Evolutionary conservation across 1,284 basidiomycete species (phyloP), one percentile per base, ranked within the genome.

Genomic region (Microbotryum scabiosae): DNA sequence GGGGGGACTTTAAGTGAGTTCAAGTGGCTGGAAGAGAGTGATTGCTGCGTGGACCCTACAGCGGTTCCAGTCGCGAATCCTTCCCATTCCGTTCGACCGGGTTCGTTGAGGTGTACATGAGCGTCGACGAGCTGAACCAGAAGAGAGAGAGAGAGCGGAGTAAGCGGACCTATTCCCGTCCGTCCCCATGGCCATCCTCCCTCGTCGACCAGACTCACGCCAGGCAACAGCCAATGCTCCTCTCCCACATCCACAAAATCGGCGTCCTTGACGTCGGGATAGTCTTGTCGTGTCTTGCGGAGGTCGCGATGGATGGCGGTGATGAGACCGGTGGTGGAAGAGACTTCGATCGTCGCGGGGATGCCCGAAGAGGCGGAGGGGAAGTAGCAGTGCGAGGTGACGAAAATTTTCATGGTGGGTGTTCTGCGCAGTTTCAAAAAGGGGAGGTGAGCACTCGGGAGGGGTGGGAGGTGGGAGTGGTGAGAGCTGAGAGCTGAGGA

Each of bases 81-180:
- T 73, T 97, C 92, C 92, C 92, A 96, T 63, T 86, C 84, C 3
- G 88, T 89, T 18, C 89, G 81, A 10, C 91, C 92, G 5, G 92
- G 91, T 71, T 94, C 89, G 75, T 94, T 67, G 30, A 71, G 56
- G 76, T 96, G 91, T 25, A 94, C 91, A 73, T 96, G 91, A 12
- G 86, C 59, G 55, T 68, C 61, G 50, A 65, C 61, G 47, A 70
- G 60, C 54, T 67, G 58, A 3, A 6, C 5, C 5, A 23, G 16
- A 18, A 21, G 8, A 5, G 20, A 26, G 20, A n/a, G 23, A 6
- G 21, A 25, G 23, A 9, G 18, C 30, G 49, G 18, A 26, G 23
- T 32, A 43, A 18, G 47, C 18, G 14, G n/a, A 32, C 21, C 12
- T 49, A 2, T 30, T 2, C 8, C 7, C 30, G n/a, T n/a, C n/a